A percentile compares a stretch with the other conserved stretches of the same genome.
These are phyloP conservation scores for Trichoderma citrinoviride DNA, from an alignment of 2,329 filamentous ascomycete species.

Conservation along the genomic window DNA sequence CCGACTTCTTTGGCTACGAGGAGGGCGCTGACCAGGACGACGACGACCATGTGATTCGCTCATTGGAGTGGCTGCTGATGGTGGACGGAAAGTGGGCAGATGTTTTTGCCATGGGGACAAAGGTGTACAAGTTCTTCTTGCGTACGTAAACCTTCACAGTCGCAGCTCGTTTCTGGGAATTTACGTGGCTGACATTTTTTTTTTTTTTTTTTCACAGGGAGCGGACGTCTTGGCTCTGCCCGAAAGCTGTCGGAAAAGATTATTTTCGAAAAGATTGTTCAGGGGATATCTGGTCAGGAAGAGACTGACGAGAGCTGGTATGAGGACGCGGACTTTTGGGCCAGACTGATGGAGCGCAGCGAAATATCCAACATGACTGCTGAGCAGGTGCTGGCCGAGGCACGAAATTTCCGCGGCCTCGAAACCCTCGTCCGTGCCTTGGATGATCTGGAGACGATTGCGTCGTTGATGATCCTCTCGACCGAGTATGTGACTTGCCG, in stretches of 20 bases:
- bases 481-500: slow-evolving; percentile 46
- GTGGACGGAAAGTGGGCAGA: slow-evolving; percentile 70
- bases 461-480: slow-evolving; percentile 51
- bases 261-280: slow-evolving; percentile 48
- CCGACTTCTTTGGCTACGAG: slow-evolving; percentile 68
- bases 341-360: slow-evolving; percentile 37
- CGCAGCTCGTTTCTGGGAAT: background rate
- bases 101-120: slow-evolving; percentile 65
- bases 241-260: slow-evolving; percentile 53
- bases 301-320: slow-evolving; percentile 39
- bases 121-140: slow-evolving; percentile 80
- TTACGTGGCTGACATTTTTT: background rate
- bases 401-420: slow-evolving; percentile 64
- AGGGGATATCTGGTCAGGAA: slow-evolving; percentile 39
- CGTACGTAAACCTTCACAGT: slow-evolving; percentile 55
- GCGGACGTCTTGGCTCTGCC: slow-evolving; percentile 53
- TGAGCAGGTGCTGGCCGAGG: slow-evolving; percentile 50
- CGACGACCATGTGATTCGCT: slow-evolving; percentile 70
- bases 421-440: slow-evolving; percentile 65
- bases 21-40: slow-evolving; percentile 53
- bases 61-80: slow-evolving; percentile 80
- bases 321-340: slow-evolving; percentile 43
- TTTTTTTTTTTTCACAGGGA: slow-evolving; percentile 45
- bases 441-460: slow-evolving; percentile 66
- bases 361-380: slow-evolving; percentile 38